phyloP scores from a whole-genome alignment of 805 yeast genomes.

The Metschnikowia lunata region DNA sequence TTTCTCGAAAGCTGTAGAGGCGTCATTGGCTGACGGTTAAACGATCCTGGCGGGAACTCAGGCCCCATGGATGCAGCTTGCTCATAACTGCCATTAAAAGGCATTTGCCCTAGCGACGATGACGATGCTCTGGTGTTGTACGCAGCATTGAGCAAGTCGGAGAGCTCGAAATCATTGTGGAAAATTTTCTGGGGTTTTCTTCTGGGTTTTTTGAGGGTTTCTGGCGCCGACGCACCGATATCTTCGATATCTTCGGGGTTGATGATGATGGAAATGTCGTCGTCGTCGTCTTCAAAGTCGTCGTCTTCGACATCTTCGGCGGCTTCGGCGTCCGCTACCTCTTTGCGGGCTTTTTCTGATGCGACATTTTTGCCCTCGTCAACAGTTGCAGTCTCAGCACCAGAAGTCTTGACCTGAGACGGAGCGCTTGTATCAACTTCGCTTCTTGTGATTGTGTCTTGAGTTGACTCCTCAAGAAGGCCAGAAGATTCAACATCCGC shows the following conservation, averaged over 20 bases:
- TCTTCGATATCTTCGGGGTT: slow-evolving; percentile 25
- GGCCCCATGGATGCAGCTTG: neutral
- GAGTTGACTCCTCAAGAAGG: neutral
- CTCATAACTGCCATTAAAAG: slow-evolving; percentile 1
- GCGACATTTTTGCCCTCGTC: neutral
- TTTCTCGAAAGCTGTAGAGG: slow-evolving; percentile 2
- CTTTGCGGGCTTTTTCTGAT: neutral
- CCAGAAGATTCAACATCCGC: neutral
- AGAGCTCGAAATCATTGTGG: slow-evolving; percentile 9
- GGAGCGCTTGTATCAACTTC: neutral
- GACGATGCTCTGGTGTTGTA: slow-evolving; percentile 4
- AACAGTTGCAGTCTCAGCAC: too few species aligned
- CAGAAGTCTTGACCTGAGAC: neutral
- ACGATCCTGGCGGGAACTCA: slow-evolving; percentile 4
- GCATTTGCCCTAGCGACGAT: neutral
- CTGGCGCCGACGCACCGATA: neutral
- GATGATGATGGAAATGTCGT: slow-evolving; percentile 36
- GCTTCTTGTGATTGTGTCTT: neutral
- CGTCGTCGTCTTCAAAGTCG: slow-evolving; percentile 28
- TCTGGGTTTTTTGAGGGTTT: neutral
- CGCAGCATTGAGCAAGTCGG: slow-evolving; percentile 6
- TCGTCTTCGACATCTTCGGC: slow-evolving; percentile 5
- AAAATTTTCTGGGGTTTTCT: slow-evolving; percentile 9
- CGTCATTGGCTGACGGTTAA: slow-evolving; percentile 12
- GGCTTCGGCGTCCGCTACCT: neutral